Evolutionary conservation across 371 early-diverging fungal genomes (phyloP).

Genomic region (Mortierella sp.): DNA sequence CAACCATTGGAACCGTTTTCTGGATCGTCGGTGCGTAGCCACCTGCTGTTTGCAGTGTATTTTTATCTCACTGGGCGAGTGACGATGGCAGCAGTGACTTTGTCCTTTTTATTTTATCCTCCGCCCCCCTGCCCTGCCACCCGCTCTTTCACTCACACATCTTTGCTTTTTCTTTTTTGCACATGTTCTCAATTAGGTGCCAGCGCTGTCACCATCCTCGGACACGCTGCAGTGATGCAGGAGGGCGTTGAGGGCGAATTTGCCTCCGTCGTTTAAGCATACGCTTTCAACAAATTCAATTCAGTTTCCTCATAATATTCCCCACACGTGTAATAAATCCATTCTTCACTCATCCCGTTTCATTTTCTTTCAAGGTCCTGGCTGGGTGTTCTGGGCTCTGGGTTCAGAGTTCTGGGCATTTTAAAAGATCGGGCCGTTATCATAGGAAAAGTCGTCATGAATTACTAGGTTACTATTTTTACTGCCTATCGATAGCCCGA

Average conservation of each 20-base stretch:
- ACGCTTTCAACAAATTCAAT: not conserved
- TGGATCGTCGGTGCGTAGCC: slow-evolving; percentile 74
- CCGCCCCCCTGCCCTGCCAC: not conserved
- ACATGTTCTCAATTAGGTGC: slow-evolving; percentile 60
- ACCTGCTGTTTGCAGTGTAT: not conserved
- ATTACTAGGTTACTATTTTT: not conserved
- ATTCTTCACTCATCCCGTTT: not conserved
- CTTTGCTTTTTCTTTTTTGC: not conserved
- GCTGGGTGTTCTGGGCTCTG: not conserved
- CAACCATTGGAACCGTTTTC: slow-evolving; percentile 73
- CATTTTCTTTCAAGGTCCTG: slow-evolving; percentile 3
- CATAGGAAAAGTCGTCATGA: not conserved
- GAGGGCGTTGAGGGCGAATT: slow-evolving; percentile 76
- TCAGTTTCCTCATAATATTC: not conserved
- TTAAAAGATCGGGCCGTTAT: not conserved
- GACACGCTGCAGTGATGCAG: slow-evolving; percentile 76
- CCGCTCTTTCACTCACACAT: not conserved
- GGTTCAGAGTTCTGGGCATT: not conserved
- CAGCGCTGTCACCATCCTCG: slow-evolving; percentile 70
- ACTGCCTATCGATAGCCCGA: slow-evolving; percentile 25
- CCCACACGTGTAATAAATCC: not conserved
- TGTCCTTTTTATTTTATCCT: not conserved
- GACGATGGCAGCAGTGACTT: not conserved
- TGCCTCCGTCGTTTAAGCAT: slow-evolving; percentile 45
- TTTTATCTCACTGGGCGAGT: not conserved